Evolutionary conservation across 495 filamentous ascomycete species (phyloP).

Genomic region (Clohesyomyces aquaticus): DNA sequence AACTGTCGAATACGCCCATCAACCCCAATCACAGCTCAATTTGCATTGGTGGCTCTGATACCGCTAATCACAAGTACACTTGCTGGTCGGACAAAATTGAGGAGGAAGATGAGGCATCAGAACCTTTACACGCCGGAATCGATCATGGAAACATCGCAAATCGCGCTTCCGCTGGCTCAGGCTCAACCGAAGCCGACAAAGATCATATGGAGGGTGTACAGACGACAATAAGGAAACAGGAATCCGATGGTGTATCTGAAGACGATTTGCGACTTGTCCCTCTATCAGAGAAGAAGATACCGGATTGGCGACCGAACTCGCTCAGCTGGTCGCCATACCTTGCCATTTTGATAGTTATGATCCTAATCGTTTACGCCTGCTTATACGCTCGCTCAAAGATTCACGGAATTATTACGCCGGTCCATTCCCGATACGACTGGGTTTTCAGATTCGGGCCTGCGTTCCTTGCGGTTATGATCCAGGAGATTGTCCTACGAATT

Average conservation of each 20-base stretch:
- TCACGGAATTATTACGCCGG: neutral
- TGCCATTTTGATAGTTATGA: neutral
- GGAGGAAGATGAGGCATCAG: no score
- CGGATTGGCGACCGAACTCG: conserved; percentile 6
- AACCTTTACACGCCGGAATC: no score
- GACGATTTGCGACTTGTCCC: neutral
- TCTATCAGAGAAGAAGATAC: neutral
- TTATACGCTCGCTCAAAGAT: neutral
- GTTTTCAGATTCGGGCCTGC: neutral
- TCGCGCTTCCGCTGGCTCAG: no score
- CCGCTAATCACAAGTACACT: no score
- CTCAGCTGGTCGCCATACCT: neutral
- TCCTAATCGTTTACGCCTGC: neutral
- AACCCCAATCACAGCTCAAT: no score
- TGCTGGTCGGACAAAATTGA: no score
- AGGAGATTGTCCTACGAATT: neutral
- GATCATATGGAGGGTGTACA: neutral
- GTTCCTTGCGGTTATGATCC: neutral
- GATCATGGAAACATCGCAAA: no score
- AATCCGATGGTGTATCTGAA: neutral
- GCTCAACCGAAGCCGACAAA: no score
- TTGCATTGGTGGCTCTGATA: no score
- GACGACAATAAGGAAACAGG: neutral
- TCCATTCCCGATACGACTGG: neutral
- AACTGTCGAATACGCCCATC: neutral